A percentile compares a stretch with the other conserved stretches of the same genome.
Evolutionary conservation across 1,284 basidiomycete genomes (phyloP).

Genomic region (Sporisorium sorghi): DNA sequence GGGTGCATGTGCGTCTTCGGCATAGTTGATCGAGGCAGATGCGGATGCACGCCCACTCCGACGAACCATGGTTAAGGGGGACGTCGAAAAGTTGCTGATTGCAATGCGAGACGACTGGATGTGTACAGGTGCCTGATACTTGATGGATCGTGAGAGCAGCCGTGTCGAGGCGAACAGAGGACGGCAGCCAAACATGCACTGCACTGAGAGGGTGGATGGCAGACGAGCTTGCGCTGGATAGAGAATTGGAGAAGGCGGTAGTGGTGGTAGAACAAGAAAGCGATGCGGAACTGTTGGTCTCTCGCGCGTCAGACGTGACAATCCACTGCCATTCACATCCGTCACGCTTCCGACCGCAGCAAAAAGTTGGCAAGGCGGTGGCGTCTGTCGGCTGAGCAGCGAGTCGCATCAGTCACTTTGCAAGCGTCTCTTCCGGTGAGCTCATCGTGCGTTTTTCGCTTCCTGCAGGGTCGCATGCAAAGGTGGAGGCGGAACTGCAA

Average conservation of each 20-base stretch:
- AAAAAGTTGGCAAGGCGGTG: neutral
- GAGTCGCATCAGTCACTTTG: neutral
- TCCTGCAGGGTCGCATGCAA: too few relatives aligned
- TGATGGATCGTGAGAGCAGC: conserved; percentile 6
- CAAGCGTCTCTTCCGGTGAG: conserved; percentile 9
- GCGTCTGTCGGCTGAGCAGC: neutral
- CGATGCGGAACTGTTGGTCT: conserved; percentile 14
- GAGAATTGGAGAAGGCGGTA: neutral
- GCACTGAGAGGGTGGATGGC: neutral
- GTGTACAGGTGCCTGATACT: neutral
- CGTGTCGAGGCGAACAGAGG: conserved; percentile 17
- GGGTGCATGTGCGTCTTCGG: conserved; percentile 5
- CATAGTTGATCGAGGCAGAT: conserved; percentile 27
- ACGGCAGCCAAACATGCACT: conserved; percentile 22
- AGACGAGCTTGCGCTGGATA: too few relatives aligned
- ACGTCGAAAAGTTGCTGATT: neutral
- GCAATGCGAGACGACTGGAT: neutral
- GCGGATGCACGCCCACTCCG: conserved; percentile 38
- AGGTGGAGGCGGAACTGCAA: conserved; percentile 15
- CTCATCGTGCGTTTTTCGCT: conserved; percentile 31
- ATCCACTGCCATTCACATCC: neutral
- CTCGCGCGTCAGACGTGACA: conserved; percentile 13
- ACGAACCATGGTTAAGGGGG: conserved; percentile 23
- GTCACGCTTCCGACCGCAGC: conserved; percentile 11
- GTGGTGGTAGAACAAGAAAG: neutral